Evolutionary conservation across 768 basidiomycete species (phyloP), one percentile per base, ranked within the genome.

Genomic region (Ephemerocybe angulata): DNA sequence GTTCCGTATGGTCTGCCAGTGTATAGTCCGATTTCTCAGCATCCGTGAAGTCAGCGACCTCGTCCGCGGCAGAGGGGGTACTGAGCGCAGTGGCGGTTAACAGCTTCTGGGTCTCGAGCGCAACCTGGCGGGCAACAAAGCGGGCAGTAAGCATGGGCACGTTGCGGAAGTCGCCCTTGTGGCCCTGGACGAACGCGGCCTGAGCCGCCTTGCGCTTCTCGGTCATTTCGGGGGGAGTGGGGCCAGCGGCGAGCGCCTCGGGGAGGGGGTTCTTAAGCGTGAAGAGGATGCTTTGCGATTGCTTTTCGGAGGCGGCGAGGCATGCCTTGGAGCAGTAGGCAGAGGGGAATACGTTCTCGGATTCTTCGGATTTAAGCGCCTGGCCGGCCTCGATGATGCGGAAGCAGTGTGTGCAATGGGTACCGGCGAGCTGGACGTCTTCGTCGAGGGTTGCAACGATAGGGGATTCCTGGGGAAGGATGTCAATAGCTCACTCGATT

Each of bases 281-380:
- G 70, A 92, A 91, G 44, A 92, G 81, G 46, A 93, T 76, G 40
- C 75, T 77, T 59, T 89, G 83, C 12, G 81, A 88, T 64, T 86
- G 82, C 2, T 72, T 62, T 63, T 79, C 82, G 38, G 84, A 74
- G 31, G 76, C 69, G 38, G 73, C 54, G 61, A 84, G 78, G 62
- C 90, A 92, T 8, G 78, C 77, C 58, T 79, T 75, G 7, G 91
- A 92, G 71, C 90, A 93, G 71, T 87, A 93, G 1, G 78, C 77
- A 19, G 84, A 80, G 3, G 78, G 72, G 2, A 77, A 41, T 19
- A 56, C 50, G 19, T 21, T 28, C 17, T 51, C 33, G 4, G 58
- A n/a, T 4, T 56, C 50, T 19, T 56, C 55, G 30, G 50, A 70
- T 48, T 67, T 68, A 50, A 87, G 66, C 13, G 77, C 73, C 50